Base-by-base conservation (phyloP, 2,329 filamentous ascomycete species). In the Aspergillus ustus region DNA sequence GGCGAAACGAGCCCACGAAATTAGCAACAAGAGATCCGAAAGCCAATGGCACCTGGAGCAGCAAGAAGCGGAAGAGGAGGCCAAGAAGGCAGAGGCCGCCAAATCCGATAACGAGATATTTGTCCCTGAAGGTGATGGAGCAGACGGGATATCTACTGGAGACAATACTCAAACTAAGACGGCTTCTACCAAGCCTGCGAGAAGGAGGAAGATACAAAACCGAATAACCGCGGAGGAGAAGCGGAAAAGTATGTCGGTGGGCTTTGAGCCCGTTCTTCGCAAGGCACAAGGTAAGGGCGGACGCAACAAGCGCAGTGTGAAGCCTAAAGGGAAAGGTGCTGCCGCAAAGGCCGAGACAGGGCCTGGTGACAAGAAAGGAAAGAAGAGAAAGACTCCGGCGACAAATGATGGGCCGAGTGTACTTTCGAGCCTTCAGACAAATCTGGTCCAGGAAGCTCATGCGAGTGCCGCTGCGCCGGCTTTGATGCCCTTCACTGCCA, bases 361-460 rank as follows among this genome's bases (percentile, higher is more conserved):
- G 5, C 7, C 17, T 7, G 40, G 34, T 13, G 1, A 29, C 52
- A 65, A 43, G 63, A 57, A 44, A 29, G 34, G 1, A 59, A 62
- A 25, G 52, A 59, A n/a, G 55, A 52, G 7, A 31, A 59, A 48
- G 11, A 40, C 13, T 2, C 34, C 9, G 9, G 34, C 25, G 25
- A 25, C 25, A 50, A 34, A 5, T 25, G 20, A 13, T 20, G 34
- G 56, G 49, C 7, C 46, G 57, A n/a, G 55, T 7, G 13, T 73
- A 46, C 67, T 20, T 8, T 73, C 11, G 45, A 62, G 8, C 9
- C 61, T 69, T 11, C 29, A 31, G 6, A 62, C 63, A 1, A 65
- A 72, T 48, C 61, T 73, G 2, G 57, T 74, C 9, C 58, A 57
- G 28, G 69, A 71, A n/a, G 73, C 68, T 3, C 69, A 74, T 20